A percentile compares a stretch with the other conserved stretches of the same genome.
Conservation (phyloP, 345 rosid species). For the Brassica incana region DNA sequence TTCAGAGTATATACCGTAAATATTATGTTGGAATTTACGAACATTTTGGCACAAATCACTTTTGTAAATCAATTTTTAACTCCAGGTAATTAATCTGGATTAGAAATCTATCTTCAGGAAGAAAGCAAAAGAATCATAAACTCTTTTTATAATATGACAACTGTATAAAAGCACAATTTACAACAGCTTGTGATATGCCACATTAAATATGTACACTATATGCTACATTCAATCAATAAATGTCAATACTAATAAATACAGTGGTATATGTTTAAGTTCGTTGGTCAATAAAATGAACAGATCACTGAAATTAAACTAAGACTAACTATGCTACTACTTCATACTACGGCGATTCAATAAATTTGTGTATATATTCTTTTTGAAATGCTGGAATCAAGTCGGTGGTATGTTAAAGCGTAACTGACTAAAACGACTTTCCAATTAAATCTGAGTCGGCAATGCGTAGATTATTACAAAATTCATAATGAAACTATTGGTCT, state of each 20-base stretch:
- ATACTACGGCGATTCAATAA: not conserved
- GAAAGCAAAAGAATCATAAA: not conserved
- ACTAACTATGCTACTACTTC: not conserved
- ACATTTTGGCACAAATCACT: conserved; percentile 11
- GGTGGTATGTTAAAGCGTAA: conserved; percentile 31
- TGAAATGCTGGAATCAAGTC: conserved; percentile 29
- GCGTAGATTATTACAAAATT: conserved; percentile 30
- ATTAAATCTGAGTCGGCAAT: conserved; percentile 31
- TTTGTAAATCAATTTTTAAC: not conserved
- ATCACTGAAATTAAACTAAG: conserved; percentile 16
- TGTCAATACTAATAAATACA: not conserved
- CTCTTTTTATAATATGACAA: not conserved
- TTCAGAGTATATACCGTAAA: not conserved
- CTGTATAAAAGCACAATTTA: not conserved
- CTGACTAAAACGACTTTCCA: conserved; percentile 35
- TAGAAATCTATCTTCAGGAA: not conserved
- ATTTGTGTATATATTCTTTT: conserved; percentile 1
- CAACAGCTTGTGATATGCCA: not conserved
- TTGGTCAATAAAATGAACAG: conserved; percentile 26
- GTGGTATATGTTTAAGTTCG: not conserved
- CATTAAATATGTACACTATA: not conserved
- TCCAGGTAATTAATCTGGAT: not conserved
- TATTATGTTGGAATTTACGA: conserved; percentile 9
- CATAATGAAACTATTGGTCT: not conserved
- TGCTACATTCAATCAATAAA: conserved; percentile 3